phyloP scores from a whole-genome alignment of 257 asterid genomes.

The Scutellaria barbata region DNA sequence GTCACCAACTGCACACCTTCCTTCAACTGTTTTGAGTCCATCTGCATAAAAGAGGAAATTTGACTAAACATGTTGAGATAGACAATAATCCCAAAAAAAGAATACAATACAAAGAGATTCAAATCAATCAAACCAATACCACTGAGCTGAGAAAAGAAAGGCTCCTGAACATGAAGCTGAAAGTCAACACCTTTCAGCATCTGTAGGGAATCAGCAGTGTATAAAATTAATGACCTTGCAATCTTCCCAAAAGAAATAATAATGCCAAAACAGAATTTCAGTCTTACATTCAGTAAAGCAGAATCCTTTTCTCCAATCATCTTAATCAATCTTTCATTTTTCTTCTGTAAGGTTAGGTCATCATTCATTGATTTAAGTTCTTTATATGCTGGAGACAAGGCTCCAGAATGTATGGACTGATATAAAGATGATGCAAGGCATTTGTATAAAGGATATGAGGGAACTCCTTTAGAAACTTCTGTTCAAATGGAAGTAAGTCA shows the following conservation, averaged over 20 bases:
- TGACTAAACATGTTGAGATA: constrained; percentile 1
- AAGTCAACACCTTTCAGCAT: constrained; percentile 66
- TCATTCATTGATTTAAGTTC: constrained; percentile 41
- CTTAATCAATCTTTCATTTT: constrained; percentile 54
- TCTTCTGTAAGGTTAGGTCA: constrained; percentile 41
- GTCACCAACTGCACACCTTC: constrained; percentile 82
- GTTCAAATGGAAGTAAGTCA: constrained; percentile 27
- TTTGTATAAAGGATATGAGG: constrained; percentile 75
- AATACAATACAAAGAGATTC: constrained; percentile 11
- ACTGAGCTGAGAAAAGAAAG: constrained; percentile 74
- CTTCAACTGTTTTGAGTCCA: constrained; percentile 83
- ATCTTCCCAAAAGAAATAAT: constrained; percentile 9
- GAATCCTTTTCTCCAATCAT: constrained; percentile 56
- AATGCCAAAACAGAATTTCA: neutral
- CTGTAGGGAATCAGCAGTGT: constrained; percentile 42
- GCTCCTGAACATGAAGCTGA: constrained; percentile 91
- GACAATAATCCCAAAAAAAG: neutral
- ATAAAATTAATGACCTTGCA: constrained; percentile 26
- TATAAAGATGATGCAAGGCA: constrained; percentile 63
- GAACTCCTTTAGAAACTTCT: constrained; percentile 60
- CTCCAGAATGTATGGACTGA: constrained; percentile 53
- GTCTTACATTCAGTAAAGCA: constrained; percentile 54
- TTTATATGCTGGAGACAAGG: constrained; percentile 35
- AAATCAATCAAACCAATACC: constrained; percentile 48
- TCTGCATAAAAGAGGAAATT: constrained; percentile 45